These are phyloP conservation scores for Ottelia alismoides DNA, from an alignment of 106 monocot species.

Conservation along the genomic window DNA sequence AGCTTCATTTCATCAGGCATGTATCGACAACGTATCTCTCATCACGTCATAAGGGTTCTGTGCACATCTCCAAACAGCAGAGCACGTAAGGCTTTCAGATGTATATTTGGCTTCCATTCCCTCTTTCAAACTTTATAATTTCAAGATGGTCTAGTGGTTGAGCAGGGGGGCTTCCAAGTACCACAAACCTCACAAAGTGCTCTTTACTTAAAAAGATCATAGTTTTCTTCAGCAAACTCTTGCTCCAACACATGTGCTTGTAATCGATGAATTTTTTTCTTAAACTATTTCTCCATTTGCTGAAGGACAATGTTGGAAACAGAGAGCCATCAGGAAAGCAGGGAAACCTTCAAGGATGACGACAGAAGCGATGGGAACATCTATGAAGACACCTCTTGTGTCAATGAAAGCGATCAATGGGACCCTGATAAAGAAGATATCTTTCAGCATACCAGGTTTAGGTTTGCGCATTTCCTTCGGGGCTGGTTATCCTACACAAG, in stretches of 20 bases:
- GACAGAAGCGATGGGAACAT: no score
- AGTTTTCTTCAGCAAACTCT: background rate
- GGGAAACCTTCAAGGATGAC: background rate
- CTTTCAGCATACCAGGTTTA: background rate
- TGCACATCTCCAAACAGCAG: background rate
- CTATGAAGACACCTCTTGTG: no score
- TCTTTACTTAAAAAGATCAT: background rate
- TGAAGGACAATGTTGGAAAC: background rate
- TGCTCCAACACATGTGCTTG: background rate
- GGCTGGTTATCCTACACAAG: conserved; percentile 11
- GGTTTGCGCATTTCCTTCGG: background rate
- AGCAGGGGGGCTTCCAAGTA: no score
- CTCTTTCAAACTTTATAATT: no score
- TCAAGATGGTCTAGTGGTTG: no score
- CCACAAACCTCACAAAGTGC: no score
- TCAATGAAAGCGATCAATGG: background rate
- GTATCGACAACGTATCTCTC: background rate
- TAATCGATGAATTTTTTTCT: background rate
- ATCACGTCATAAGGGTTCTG: background rate
- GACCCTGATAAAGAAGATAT: background rate
- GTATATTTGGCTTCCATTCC: no score
- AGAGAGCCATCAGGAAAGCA: no score
- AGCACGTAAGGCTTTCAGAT: background rate
- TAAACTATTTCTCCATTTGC: background rate
- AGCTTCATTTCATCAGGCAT: conserved; percentile 18